Evolutionary conservation across 2,329 filamentous ascomycete species (phyloP).

Genomic region (Botrytis deweyae): DNA sequence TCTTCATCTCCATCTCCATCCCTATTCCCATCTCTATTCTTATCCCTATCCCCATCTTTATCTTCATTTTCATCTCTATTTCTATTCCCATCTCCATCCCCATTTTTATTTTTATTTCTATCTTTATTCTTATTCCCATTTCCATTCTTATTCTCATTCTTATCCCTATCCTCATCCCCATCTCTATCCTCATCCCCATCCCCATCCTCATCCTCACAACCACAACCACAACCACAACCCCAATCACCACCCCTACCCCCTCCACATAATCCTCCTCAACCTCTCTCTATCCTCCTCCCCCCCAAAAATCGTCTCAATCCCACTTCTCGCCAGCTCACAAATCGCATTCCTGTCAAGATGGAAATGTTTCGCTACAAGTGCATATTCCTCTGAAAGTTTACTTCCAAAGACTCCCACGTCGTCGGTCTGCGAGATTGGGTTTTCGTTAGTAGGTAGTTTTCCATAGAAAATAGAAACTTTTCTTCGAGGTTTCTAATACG

Average conservation of each 20-base stretch:
- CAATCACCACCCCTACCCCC: background rate
- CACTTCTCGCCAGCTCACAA: conserved; percentile 57
- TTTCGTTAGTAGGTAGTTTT: background rate
- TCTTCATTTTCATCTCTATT: too few species aligned
- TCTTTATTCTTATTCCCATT: background rate
- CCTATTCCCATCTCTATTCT: background rate
- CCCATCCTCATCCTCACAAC: background rate
- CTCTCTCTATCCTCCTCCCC: conserved; percentile 59
- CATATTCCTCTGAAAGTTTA: conserved; percentile 73
- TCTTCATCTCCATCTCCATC: background rate
- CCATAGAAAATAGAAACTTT: background rate
- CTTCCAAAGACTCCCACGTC: conserved; percentile 82
- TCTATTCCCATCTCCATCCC: background rate
- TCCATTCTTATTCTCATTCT: background rate
- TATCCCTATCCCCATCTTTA: background rate
- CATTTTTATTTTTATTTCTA: background rate
- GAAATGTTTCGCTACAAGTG: conserved; percentile 71
- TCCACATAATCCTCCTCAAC: conserved; percentile 53
- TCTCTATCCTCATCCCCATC: background rate
- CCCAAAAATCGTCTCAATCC: conserved; percentile 66
- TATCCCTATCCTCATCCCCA: background rate
- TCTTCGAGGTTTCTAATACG: background rate
- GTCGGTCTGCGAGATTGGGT: conserved; percentile 59
- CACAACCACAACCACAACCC: background rate
- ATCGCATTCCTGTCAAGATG: conserved; percentile 50